A percentile compares a stretch with the other conserved stretches of the same genome.
phyloP scores from a whole-genome alignment of 192 early-diverging fungal species.

The Radiomyces spectabilis region DNA sequence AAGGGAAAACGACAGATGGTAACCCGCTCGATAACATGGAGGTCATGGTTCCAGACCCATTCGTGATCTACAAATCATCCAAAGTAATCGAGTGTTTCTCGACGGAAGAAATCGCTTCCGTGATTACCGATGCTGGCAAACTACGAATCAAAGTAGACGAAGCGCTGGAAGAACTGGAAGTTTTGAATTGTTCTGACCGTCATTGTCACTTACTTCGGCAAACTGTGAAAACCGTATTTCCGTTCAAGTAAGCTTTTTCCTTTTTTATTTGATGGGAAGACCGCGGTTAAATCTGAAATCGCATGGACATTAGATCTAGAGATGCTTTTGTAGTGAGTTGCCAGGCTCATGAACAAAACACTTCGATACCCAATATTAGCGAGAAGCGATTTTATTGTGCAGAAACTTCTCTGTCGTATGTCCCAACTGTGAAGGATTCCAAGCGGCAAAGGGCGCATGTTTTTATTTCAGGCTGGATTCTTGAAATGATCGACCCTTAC shows the following conservation, averaged over 20 bases:
- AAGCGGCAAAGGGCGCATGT: constrained; percentile 23
- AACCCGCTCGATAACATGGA: neutral
- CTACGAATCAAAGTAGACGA: constrained; percentile 31
- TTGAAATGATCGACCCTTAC: constrained; percentile 46
- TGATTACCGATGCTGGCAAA: constrained; percentile 30
- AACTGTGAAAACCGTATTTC: constrained; percentile 37
- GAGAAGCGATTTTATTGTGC: constrained; percentile 19
- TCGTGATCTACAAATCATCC: constrained; percentile 33
- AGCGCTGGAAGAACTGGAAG: constrained; percentile 26
- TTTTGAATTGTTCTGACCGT: constrained; percentile 25
- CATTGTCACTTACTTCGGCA: constrained; percentile 34
- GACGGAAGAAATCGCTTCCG: constrained; percentile 39
- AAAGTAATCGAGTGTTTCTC: constrained; percentile 49
- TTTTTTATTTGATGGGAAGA: too few species aligned
- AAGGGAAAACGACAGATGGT: neutral
- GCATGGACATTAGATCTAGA: too few species aligned
- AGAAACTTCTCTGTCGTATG: constrained; percentile 17
- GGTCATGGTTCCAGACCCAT: constrained; percentile 27
- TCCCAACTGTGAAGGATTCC: neutral
- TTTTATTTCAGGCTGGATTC: constrained; percentile 42
- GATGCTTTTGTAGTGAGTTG: too few species aligned
- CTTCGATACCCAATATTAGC: too few species aligned
- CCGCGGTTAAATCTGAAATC: too few species aligned
- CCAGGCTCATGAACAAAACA: too few species aligned
- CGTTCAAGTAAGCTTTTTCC: constrained; percentile 40